A percentile compares a stretch with the other conserved stretches of the same genome.
phyloP scores from a whole-genome alignment of 352 stramenopile genomes.

The Phytophthora podocarpi region DNA sequence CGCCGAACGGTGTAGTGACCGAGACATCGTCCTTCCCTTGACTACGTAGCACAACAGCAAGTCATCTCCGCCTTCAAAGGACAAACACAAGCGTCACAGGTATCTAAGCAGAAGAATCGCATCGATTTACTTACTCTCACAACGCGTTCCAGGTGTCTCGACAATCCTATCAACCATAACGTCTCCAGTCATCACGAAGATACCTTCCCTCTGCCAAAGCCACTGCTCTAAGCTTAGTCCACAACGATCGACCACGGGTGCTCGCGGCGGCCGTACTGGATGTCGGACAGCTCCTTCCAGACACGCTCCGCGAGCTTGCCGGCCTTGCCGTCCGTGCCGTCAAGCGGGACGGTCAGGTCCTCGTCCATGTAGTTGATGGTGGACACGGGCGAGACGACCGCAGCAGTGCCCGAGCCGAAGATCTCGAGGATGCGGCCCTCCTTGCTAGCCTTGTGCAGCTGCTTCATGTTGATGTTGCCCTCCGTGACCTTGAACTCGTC shows the following conservation, averaged over 20 bases:
- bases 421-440: conserved; percentile 93
- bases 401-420: conserved; percentile 96
- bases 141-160: conserved; percentile 8
- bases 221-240: conserved; percentile 33
- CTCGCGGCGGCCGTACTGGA: conserved; percentile 73
- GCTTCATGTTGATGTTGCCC: conserved; percentile 93
- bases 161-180: conserved; percentile 14
- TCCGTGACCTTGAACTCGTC: conserved; percentile 95
- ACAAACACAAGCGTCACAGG: neutral
- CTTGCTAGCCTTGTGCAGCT: conserved; percentile 92
- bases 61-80: no score
- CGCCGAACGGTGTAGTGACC: conserved; percentile 5
- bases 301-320: conserved; percentile 89
- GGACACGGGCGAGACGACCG: conserved; percentile 94
- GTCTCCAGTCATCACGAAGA: conserved; percentile 1
- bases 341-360: conserved; percentile 91
- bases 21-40: no score
- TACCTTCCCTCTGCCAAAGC: neutral
- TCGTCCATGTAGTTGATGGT: conserved; percentile 94
- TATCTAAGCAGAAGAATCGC: conserved; percentile 24
- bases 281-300: conserved; percentile 91
- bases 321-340: conserved; percentile 81
- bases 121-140: conserved; percentile 37
- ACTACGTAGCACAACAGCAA: neutral
- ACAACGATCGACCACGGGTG: conserved; percentile 61